Percentiles rank a stretch among this genome's conserved stretches.
Conservation (phyloP, 371 early-diverging fungal genomes). For the Apophysomyces variabilis region DNA sequence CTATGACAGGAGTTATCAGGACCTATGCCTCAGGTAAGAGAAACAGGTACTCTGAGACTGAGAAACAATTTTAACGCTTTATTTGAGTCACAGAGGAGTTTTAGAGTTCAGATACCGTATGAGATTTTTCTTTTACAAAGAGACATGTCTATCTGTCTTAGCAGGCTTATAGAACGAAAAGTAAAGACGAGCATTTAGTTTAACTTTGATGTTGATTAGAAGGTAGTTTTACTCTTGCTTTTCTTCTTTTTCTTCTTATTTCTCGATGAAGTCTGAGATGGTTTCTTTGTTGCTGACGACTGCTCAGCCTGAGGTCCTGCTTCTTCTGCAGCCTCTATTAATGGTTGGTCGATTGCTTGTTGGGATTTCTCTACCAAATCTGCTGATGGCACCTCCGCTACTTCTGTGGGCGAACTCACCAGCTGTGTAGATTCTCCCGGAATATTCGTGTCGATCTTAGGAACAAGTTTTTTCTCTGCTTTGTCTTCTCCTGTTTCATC, state of each 20-base stretch:
- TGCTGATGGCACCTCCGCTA: background rate
- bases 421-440: conserved; percentile 4
- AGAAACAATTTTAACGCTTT: too few relatives aligned
- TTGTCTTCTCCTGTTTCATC: conserved; percentile 2
- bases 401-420: conserved; percentile 18
- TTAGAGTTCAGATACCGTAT: too few relatives aligned
- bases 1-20: too few relatives aligned
- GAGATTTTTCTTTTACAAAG: too few relatives aligned
- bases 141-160: too few relatives aligned
- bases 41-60: too few relatives aligned
- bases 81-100: too few relatives aligned
- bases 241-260: conserved; percentile 19
- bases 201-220: conserved; percentile 2
- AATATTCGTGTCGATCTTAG: background rate
- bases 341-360: too few relatives aligned
- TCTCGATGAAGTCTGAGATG: conserved; percentile 4
- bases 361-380: too few relatives aligned
- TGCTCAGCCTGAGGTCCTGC: background rate
- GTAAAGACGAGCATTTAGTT: too few relatives aligned
- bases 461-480: background rate
- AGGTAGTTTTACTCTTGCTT: conserved; percentile 17
- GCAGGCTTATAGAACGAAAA: too few relatives aligned
- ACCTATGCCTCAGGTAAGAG: too few relatives aligned
- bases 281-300: background rate
- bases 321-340: background rate